These are phyloP conservation scores for Euptelea pleiosperma DNA, from an alignment of 164 flowering plant genomes.

Conservation along the genomic window DNA sequence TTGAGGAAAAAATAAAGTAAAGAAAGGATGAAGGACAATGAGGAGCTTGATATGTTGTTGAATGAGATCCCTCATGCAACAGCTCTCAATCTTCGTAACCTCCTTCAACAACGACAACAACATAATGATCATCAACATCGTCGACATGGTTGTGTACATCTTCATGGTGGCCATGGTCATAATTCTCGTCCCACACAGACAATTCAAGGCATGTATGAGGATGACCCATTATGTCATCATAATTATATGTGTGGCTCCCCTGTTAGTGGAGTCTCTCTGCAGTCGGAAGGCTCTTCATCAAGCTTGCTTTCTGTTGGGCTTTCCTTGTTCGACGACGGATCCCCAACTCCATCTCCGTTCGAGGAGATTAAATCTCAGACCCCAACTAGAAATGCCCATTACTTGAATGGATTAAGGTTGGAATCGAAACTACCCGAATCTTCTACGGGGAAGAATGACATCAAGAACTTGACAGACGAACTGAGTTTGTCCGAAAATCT, in stretches of 20 bases:
- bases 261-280: slow-evolving; percentile 32
- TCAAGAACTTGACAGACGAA: slow-evolving; percentile 20
- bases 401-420: slow-evolving; percentile 16
- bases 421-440: slow-evolving; percentile 9
- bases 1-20: neutral
- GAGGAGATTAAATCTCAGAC: slow-evolving; percentile 18
- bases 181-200: slow-evolving; percentile 9
- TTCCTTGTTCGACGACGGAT: slow-evolving; percentile 25
- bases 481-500: slow-evolving; percentile 29
- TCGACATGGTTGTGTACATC: slow-evolving; percentile 6
- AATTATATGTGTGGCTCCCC: slow-evolving; percentile 28
- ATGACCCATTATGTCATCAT: slow-evolving; percentile 18
- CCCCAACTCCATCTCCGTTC: slow-evolving; percentile 17
- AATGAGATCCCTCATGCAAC: slow-evolving; percentile 35
- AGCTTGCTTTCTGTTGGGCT: slow-evolving; percentile 36
- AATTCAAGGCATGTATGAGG: slow-evolving; percentile 27
- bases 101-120: slow-evolving; percentile 4
- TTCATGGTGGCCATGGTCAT: slow-evolving; percentile 16
- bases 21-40: slow-evolving; percentile 31
- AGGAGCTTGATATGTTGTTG: slow-evolving; percentile 32
- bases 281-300: slow-evolving; percentile 35
- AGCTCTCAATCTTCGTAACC: slow-evolving; percentile 3
- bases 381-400: slow-evolving; percentile 11
- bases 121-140: slow-evolving; percentile 14
- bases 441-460: slow-evolving; percentile 10